phyloP scores from a whole-genome alignment of 768 basidiomycete genomes.

The Suillus subalutaceus region DNA sequence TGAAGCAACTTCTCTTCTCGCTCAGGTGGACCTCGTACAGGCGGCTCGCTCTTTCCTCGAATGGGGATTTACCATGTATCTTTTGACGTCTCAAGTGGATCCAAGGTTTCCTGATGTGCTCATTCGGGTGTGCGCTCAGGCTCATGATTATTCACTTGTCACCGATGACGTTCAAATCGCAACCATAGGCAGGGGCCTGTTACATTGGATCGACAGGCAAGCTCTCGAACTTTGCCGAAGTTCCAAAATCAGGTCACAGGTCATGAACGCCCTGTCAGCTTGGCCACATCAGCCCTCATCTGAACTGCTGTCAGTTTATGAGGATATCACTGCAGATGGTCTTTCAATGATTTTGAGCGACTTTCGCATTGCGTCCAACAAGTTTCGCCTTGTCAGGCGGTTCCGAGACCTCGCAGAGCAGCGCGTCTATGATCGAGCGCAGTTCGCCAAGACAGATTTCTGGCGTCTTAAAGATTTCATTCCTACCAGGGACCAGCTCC shows the following conservation, averaged over 20 bases:
- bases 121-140: conserved; percentile 64
- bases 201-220: conserved; percentile 66
- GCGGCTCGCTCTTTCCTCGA: conserved; percentile 77
- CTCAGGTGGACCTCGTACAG: conserved; percentile 66
- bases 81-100: conserved; percentile 43
- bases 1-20: conserved; percentile 65
- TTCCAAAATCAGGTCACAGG: conserved; percentile 41
- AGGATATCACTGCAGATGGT: conserved; percentile 48
- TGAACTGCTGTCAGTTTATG: conserved; percentile 46
- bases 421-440: conserved; percentile 40
- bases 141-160: conserved; percentile 53
- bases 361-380: conserved; percentile 65
- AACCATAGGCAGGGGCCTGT: conserved; percentile 48
- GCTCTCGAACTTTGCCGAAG: conserved; percentile 44
- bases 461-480: conserved; percentile 86
- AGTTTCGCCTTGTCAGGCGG: conserved; percentile 74
- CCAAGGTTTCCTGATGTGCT: conserved; percentile 64
- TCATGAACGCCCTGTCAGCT: conserved; percentile 62
- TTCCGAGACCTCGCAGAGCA: conserved; percentile 52
- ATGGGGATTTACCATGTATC: conserved; percentile 69
- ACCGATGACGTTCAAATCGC: conserved; percentile 31
- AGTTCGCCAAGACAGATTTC: conserved; percentile 66
- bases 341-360: conserved; percentile 62
- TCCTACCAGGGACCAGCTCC: conserved; percentile 54
- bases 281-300: conserved; percentile 72